phyloP scores from a whole-genome alignment of 2,329 filamentous ascomycete genomes.

The Arachnomyces sp. region DNA sequence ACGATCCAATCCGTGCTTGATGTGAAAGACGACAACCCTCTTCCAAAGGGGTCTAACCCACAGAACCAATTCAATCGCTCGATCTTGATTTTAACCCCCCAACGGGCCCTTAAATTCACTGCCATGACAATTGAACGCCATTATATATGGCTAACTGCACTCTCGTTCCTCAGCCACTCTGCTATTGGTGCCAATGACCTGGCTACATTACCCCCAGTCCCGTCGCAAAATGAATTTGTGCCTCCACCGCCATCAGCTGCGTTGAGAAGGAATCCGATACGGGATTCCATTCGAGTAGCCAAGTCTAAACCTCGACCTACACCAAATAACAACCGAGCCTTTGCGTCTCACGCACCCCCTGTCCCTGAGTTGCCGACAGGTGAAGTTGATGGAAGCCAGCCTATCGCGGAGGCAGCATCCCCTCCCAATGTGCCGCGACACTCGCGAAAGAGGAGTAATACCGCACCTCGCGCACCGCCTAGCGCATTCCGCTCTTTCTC shows the following conservation, averaged over 20 bases:
- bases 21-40: slow-evolving; percentile 84
- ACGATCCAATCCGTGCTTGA: slow-evolving; percentile 93
- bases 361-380: slow-evolving; percentile 26
- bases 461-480: slow-evolving; percentile 63
- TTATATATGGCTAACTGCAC: slow-evolving; percentile 86
- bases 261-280: slow-evolving; percentile 54
- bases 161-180: slow-evolving; percentile 91
- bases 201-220: slow-evolving; percentile 48
- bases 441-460: slow-evolving; percentile 81
- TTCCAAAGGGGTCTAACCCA: slow-evolving; percentile 58
- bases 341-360: slow-evolving; percentile 19
- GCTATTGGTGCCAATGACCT: slow-evolving; percentile 72
- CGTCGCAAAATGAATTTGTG: slow-evolving; percentile 27
- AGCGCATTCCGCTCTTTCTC: slow-evolving; percentile 74
- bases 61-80: slow-evolving; percentile 72
- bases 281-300: slow-evolving; percentile 82
- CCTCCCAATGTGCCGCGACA: slow-evolving; percentile 54
- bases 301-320: slow-evolving; percentile 56
- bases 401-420: slow-evolving; percentile 36
- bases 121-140: slow-evolving; percentile 75
- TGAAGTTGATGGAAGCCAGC: slow-evolving; percentile 22
- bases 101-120: slow-evolving; percentile 91
- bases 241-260: slow-evolving; percentile 39
- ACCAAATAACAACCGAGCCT: slow-evolving; percentile 33
- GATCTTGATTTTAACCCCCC: slow-evolving; percentile 87